Evolutionary conservation across 768 basidiomycete genomes (phyloP).

Genomic region (Imleria badia): DNA sequence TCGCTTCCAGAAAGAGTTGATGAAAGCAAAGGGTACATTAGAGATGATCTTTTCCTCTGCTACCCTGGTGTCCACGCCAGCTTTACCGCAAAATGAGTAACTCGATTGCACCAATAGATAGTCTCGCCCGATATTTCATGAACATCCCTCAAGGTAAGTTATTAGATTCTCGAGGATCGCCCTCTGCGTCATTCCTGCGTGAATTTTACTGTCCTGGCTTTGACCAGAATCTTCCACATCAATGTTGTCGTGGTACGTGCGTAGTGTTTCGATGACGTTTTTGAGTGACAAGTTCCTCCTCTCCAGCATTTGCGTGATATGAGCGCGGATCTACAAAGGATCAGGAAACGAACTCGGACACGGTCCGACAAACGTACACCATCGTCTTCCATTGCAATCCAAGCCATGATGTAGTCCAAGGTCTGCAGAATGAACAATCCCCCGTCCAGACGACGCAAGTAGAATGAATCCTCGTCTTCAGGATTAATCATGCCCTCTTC

Average conservation of each 20-base stretch:
- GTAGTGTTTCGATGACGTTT: conserved; percentile 71
- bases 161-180: conserved; percentile 72
- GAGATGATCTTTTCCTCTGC: conserved; percentile 83
- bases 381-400: conserved; percentile 98
- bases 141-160: conserved; percentile 48
- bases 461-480: conserved; percentile 75
- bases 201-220: conserved; percentile 29
- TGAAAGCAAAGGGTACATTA: conserved; percentile 80
- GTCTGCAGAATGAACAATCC: conserved; percentile 90
- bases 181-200: conserved; percentile 52
- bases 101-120: conserved; percentile 3
- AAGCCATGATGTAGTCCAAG: conserved; percentile 91
- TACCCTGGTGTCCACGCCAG: conserved; percentile 31
- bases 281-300: conserved; percentile 69
- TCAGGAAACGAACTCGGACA: conserved; percentile 5
- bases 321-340: conserved; percentile 66
- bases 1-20: conserved; percentile 82
- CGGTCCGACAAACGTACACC: conserved; percentile 59
- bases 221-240: conserved; percentile 46
- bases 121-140: conserved; percentile 7
- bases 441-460: conserved; percentile 82
- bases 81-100: conserved; percentile 17
- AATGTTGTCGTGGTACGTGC: conserved; percentile 71
- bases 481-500: conserved; percentile 56
- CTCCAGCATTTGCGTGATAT: conserved; percentile 72